Evolutionary conservation across 306 rosid genomes (phyloP), one percentile per base, ranked within the genome.

Genomic region (Glycyrrhiza uralensis): DNA sequence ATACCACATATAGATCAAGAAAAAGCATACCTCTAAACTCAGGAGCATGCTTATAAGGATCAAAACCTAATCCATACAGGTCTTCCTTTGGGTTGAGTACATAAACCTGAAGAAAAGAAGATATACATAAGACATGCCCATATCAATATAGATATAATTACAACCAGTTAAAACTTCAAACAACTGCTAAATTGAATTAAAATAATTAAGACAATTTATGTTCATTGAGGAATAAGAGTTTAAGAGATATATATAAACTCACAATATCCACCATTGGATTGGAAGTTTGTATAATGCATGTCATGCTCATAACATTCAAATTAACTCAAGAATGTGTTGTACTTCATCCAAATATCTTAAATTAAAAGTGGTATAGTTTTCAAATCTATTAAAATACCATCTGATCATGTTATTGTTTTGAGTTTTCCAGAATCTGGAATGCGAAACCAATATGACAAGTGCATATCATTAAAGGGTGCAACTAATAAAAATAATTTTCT

Each of bases 41-140:
- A 22, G 99, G 97, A 72, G 99, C 99, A 79, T 91, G 83, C 85
- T 94, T 88, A 62, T 86, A 94, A 74, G 99, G 99, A 76, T 94
- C 99, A 79, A 94, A 94, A 49, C 99, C 99, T 81, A 94, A 89
- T 71, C 99, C 99, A 51, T 91, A 78, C 74, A 87, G 80, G 80
- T 94, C 97, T 84, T 88, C 90, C 87, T 94, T 94, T 80, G 96
- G 93, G 79, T 84, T 73, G 74, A 87, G 88, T 29, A 87, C 87
- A 44, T 78, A 86, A 74, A 86, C 91, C 99, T 94, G 87, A 39
- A 77, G 79, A 62, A 51, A 82, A 68, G 39, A 64, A 59, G 59
- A 69, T 69, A 52, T 42, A 76, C 18, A 49, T 62, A 28, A 75
- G 72, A 22, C 75, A 69, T 41, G 41, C 19, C 17, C 2, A 20